Evolutionary conservation across 2,329 filamentous ascomycete genomes (phyloP), one percentile per base, ranked within the genome.

Genomic region (Botrytis paeoniae): DNA sequence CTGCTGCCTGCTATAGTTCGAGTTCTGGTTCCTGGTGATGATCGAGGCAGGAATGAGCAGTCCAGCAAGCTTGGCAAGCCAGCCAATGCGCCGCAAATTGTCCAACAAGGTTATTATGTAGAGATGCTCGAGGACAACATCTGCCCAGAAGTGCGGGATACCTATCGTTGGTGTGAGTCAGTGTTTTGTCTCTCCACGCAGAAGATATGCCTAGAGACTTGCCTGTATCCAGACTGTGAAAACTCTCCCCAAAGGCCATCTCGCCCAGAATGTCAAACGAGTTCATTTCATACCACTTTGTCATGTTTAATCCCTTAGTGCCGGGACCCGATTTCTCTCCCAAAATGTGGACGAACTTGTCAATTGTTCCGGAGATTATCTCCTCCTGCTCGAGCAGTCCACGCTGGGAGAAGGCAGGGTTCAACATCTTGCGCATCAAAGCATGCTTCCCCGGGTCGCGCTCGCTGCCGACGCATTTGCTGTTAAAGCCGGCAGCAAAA

Each of bases 241-340:
- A 64, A 22, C 35, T 39, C 41, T 64, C 32, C 14, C 61, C 61
- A 64, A 64, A 64, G 25, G 61, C 61, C n/a, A 22, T 37, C 37
- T 64, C 61, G 32, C 61, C 61, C 7, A 64, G 37, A 39, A 64
- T 64, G 41, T 64, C 61, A 16, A 64, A 64, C n/a, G 61, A 35
- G 35, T 39, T 39, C 29, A 64, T 64, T 39, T 64, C 61, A 39
- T 39, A 64, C 61, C 61, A 64, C 25, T 39, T 64, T 25, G 61
- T 64, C 61, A 64, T 64, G 35, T 63, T 37, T 5, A 63, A 37
- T 32, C 37, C 60, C n/a, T 45, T 45, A 20, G 43, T 45, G 6
- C 43, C 43, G 1, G 43, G 43, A 45, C 43, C 43, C 43, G 43
- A 18, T 45, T 45, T 45, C 43, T 45, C 43, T 45, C 43, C 43